Conservation (phyloP, 441 rosid genomes). For the Aquilaria agallochum region DNA sequence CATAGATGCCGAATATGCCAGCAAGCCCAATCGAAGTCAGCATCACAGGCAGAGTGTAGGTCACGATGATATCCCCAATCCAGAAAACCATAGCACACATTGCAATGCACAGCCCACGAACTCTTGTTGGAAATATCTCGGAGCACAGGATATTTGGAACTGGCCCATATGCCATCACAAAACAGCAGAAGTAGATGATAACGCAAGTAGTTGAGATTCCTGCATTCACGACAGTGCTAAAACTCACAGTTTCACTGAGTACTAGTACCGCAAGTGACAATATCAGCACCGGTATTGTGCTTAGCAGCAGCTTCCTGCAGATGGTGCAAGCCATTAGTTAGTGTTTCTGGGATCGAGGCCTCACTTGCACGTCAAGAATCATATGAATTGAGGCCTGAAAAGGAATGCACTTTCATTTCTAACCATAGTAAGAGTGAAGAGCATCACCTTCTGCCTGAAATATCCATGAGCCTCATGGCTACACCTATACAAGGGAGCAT, state of each 20-base stretch:
- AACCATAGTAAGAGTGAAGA: too few species aligned
- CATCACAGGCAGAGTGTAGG: slow-evolving; percentile 60
- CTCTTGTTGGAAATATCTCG: slow-evolving; percentile 75
- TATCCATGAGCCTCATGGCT: slow-evolving; percentile 77
- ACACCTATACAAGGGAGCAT: slow-evolving; percentile 74
- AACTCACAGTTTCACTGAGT: slow-evolving; percentile 35
- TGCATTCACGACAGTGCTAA: slow-evolving; percentile 41
- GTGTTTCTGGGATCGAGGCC: too few species aligned
- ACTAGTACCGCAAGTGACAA: slow-evolving; percentile 46
- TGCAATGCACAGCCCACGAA: slow-evolving; percentile 71
- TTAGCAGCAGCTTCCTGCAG: slow-evolving; percentile 55
- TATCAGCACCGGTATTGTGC: slow-evolving; percentile 61
- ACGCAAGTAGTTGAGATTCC: slow-evolving; percentile 63
- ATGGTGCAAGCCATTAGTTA: background rate
- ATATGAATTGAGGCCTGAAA: background rate
- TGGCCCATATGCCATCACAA: slow-evolving; percentile 64
- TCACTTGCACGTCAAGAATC: too few species aligned
- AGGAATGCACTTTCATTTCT: background rate
- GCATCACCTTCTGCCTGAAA: slow-evolving; percentile 60
- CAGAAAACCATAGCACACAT: slow-evolving; percentile 56
- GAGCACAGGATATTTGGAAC: slow-evolving; percentile 74
- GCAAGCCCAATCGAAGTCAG: slow-evolving; percentile 56
- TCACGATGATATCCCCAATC: slow-evolving; percentile 59
- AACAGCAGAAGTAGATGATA: slow-evolving; percentile 65
- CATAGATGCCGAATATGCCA: slow-evolving; percentile 60